phyloP scores from a whole-genome alignment of 257 asterid genomes.

The Primulina huaijiensis region DNA sequence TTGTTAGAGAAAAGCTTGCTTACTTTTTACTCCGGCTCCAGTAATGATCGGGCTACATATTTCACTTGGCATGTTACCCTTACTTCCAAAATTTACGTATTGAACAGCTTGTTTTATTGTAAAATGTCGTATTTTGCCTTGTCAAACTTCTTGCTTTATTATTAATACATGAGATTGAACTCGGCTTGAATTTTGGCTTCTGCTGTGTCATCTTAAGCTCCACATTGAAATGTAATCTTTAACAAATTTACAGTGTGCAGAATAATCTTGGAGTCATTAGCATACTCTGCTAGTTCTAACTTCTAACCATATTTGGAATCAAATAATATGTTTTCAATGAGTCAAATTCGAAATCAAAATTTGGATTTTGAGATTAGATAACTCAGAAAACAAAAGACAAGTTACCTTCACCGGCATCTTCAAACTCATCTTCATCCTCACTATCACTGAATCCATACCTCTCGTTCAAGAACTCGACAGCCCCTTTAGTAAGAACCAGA shows the following conservation, averaged over 20 bases:
- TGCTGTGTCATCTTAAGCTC: background rate
- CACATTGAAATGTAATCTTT: no score
- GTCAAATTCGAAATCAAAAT: no score
- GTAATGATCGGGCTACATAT: background rate
- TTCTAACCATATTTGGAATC: background rate
- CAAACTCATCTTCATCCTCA: slow-evolving; percentile 45
- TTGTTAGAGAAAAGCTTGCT: background rate
- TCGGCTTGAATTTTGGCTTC: background rate
- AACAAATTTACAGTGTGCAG: background rate
- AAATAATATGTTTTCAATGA: background rate
- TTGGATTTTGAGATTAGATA: background rate
- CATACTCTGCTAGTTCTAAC: no score
- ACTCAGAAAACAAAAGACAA: background rate
- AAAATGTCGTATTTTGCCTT: background rate
- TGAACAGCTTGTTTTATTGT: background rate
- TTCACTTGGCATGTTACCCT: background rate
- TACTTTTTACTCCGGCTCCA: no score
- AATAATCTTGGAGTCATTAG: no score
- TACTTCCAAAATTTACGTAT: background rate
- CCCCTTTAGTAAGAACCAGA: slow-evolving; percentile 67
- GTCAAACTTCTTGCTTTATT: background rate
- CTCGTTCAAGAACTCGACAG: slow-evolving; percentile 73
- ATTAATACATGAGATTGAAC: background rate
- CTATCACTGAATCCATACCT: slow-evolving; percentile 63
- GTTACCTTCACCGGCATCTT: slow-evolving; percentile 49